Percentiles rank a stretch among this genome's conserved stretches.
These are phyloP conservation scores for Beta vulgaris DNA, from an alignment of 148 eudicot genomes.

Conservation along the genomic window DNA sequence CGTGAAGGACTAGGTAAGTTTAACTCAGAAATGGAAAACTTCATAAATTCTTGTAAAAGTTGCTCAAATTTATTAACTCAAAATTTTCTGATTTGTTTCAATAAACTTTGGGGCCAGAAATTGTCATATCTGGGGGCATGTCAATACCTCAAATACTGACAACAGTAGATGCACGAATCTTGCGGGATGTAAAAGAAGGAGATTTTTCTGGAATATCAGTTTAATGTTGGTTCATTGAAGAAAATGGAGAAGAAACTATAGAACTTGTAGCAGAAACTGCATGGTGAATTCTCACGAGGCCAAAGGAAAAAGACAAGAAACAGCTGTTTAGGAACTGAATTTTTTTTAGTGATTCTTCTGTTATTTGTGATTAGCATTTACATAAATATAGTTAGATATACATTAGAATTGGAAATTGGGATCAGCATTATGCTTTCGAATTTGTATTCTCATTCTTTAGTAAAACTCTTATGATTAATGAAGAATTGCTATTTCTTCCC, in stretches of 20 bases:
- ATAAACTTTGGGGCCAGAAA: conserved; percentile 53
- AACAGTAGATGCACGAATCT: conserved; percentile 38
- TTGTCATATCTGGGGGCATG: conserved; percentile 86
- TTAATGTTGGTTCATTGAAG: conserved; percentile 16
- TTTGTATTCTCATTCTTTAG: not conserved
- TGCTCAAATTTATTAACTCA: not conserved
- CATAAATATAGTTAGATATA: no score
- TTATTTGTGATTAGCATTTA: conserved; percentile 21
- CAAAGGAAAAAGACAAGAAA: not conserved
- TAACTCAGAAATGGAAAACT: not conserved
- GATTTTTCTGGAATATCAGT: conserved; percentile 44
- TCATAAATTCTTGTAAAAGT: not conserved
- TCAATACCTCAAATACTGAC: conserved; percentile 66
- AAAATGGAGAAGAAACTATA: not conserved
- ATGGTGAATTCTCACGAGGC: not conserved
- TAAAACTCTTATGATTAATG: not conserved
- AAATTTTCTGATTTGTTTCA: conserved; percentile 3
- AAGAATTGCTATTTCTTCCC: not conserved
- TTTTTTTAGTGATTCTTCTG: not conserved
- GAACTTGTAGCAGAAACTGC: not conserved
- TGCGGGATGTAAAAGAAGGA: conserved; percentile 38
- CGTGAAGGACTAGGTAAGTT: conserved; percentile 82
- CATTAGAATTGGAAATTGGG: not conserved
- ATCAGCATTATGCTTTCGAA: not conserved
- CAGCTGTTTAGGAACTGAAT: not conserved